Evolutionary conservation across 176 grass and related monocot genomes (phyloP).

Genomic region (Aegilops umbellulata): DNA sequence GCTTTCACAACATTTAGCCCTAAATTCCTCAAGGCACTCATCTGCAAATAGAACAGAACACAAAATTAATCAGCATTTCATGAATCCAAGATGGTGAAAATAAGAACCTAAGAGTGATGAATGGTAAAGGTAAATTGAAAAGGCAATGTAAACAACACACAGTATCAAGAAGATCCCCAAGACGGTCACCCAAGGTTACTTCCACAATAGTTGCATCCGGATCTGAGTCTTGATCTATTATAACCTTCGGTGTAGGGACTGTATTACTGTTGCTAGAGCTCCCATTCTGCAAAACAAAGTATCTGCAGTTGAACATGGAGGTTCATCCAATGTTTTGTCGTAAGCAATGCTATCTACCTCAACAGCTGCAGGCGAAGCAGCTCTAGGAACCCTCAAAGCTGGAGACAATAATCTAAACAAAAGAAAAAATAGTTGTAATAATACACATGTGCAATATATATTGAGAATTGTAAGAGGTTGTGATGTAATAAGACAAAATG

Average conservation of each 20-base stretch:
- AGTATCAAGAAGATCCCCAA: slow-evolving; percentile 95
- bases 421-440: slow-evolving; percentile 24
- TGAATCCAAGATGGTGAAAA: neutral
- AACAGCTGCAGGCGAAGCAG: slow-evolving; percentile 67
- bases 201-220: slow-evolving; percentile 94
- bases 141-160: slow-evolving; percentile 48
- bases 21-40: slow-evolving; percentile 82
- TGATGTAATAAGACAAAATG: neutral
- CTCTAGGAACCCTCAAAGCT: slow-evolving; percentile 60
- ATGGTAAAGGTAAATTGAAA: neutral
- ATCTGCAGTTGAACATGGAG: slow-evolving; percentile 45
- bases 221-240: slow-evolving; percentile 98
- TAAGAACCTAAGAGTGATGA: slow-evolving; percentile 19
- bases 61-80: slow-evolving; percentile 8
- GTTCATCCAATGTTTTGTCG: slow-evolving; percentile 43
- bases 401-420: slow-evolving; percentile 40
- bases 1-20: slow-evolving; percentile 96
- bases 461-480: neutral
- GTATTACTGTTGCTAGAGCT: slow-evolving; percentile 63
- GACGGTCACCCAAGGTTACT: slow-evolving; percentile 94
- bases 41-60: slow-evolving; percentile 47
- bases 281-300: slow-evolving; percentile 66
- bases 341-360: slow-evolving; percentile 72
- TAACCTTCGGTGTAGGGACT: slow-evolving; percentile 92
- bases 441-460: slow-evolving; percentile 9